A percentile compares a stretch with the other conserved stretches of the same genome.
Conservation (phyloP, 345 rosid genomes). For the Abelmoschus esculentus region DNA sequence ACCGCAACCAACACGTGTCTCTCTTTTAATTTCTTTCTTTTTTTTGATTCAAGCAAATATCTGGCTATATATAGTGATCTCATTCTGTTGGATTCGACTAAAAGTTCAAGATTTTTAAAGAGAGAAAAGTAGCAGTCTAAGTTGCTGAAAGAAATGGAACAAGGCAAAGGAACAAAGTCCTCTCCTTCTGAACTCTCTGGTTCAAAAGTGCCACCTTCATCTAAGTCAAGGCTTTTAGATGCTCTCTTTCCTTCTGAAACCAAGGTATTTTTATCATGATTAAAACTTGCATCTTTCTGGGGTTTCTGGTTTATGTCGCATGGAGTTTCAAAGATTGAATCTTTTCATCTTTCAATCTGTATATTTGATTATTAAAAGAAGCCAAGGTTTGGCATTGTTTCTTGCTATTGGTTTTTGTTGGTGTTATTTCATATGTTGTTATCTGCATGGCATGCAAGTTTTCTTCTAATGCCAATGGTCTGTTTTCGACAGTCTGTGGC, state of each 20-base stretch:
- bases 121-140: background rate
- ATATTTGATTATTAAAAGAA: background rate
- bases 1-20: background rate
- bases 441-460: background rate
- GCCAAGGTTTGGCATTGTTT: background rate
- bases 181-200: constrained; percentile 69
- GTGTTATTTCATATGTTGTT: background rate
- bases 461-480: background rate
- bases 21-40: no score
- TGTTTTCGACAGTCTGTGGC: constrained; percentile 14
- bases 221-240: constrained; percentile 41
- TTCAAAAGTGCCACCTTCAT: constrained; percentile 44
- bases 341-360: background rate
- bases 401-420: background rate
- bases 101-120: background rate
- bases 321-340: background rate
- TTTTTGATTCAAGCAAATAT: background rate
- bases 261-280: constrained; percentile 26
- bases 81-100: background rate
- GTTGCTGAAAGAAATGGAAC: constrained; percentile 35
- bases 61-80: background rate
- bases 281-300: background rate
- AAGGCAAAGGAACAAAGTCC: constrained; percentile 37
- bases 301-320: background rate
- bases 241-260: constrained; percentile 59